These are phyloP conservation scores for Sclerotiophoma versabilis DNA, from an alignment of 2,329 filamentous ascomycete species.

Conservation along the genomic window DNA sequence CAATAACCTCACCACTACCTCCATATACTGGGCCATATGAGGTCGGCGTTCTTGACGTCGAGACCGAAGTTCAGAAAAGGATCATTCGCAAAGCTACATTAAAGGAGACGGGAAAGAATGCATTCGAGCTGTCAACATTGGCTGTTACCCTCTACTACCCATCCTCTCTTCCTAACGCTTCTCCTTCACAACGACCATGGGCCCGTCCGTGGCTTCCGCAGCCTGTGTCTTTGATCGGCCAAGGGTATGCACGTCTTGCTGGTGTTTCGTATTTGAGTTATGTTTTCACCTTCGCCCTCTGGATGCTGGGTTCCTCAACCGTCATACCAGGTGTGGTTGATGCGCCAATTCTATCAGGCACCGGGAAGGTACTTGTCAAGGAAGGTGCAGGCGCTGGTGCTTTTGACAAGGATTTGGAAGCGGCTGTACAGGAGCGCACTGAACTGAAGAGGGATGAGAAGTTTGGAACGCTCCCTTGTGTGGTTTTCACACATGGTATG, in stretches of 20 bases:
- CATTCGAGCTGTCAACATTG: constrained; percentile 55
- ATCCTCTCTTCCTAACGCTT: constrained; percentile 33
- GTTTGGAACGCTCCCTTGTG: constrained; percentile 48
- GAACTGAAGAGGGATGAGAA: constrained; percentile 36
- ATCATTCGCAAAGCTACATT: constrained; percentile 48
- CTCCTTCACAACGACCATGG: constrained; percentile 36
- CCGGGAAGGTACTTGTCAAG: constrained; percentile 32
- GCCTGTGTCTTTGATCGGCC: constrained; percentile 52
- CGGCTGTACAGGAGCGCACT: constrained; percentile 28
- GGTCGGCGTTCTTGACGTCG: constrained; percentile 55
- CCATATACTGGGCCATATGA: constrained; percentile 52
- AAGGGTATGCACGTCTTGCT: constrained; percentile 54
- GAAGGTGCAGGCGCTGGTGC: constrained; percentile 22
- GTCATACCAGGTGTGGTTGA: constrained; percentile 55
- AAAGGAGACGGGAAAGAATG: constrained; percentile 49
- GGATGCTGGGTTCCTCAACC: constrained; percentile 52
- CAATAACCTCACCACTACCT: constrained; percentile 53
- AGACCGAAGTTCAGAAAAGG: constrained; percentile 47
- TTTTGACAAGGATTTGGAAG: constrained; percentile 25
- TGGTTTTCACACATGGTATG: constrained; percentile 58
- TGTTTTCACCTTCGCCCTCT: constrained; percentile 52
- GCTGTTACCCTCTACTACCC: constrained; percentile 57
- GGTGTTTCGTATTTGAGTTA: constrained; percentile 48
- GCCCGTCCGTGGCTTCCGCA: constrained; percentile 55
- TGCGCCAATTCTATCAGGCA: constrained; percentile 46